Base-by-base conservation (phyloP, 2,329 filamentous ascomycete species). In the Fusarium avenaceum region DNA sequence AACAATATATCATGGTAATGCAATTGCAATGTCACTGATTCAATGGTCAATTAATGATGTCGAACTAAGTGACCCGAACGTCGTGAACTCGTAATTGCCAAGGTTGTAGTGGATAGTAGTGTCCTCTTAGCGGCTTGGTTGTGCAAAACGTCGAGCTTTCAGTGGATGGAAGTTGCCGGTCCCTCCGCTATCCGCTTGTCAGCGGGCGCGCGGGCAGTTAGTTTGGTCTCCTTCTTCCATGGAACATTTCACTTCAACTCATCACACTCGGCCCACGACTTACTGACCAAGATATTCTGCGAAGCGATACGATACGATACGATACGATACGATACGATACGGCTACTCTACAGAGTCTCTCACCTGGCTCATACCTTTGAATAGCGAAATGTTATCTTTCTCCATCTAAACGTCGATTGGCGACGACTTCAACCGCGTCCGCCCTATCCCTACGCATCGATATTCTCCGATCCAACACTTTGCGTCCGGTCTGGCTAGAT, bases 331-430 rank as follows among this genome's bases (percentile, higher is more conserved):
- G n/a, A 47, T 30, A 40, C 44, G 35, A 32, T 24, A 24, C 24
- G 7, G 24, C 51, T 50, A 19, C 35, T 19, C 47, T 44, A 20
- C 44, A 54, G 49, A 46, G 55, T 46, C 33, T 42, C 40, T 30
- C 33, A 39, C 30, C 58, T 28, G 32, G 35, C 44, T 32, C 53
- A 52, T 46, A 38, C 52, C 30, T 24, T 40, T 30, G n/a, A 28
- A 30, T 35, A 56, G 28, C 57, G 62, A 67, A 26, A 75, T 75
- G 73, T 62, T 39, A 28, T 47, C 26, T 50, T 33, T 38, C 54
- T 30, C 46, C 48, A 47, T 59, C 46, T 73, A 66, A 75, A 67
- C 63, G 44, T 59, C 50, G 56, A 49, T 65, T 52, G 47, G 57
- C 63, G 40, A 62, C 59, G 60, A 67, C 44, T 54, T 46, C 57